phyloP scores from a whole-genome alignment of 2,329 filamentous ascomycete genomes.

The Colletotrichum limetticola region DNA sequence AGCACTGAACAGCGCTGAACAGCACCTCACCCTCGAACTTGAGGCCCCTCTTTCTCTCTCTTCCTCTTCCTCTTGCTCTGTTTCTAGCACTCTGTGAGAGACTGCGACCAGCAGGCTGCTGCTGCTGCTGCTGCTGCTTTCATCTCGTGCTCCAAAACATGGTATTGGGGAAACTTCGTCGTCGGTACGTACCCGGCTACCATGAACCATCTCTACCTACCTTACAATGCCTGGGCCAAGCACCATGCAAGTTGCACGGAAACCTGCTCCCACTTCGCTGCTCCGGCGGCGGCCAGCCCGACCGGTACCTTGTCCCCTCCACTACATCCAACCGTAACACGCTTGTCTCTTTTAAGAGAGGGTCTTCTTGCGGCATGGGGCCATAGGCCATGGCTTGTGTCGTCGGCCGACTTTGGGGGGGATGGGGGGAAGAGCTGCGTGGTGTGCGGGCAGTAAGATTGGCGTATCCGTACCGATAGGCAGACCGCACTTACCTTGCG shows the following conservation, averaged over 20 bases:
- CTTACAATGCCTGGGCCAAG: not conserved
- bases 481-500: not conserved
- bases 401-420: not conserved
- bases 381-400: not conserved
- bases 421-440: not conserved
- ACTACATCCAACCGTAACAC: not conserved
- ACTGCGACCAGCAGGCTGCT: too few relatives aligned
- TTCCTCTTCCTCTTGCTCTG: too few relatives aligned
- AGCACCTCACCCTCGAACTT: too few relatives aligned
- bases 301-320: not conserved
- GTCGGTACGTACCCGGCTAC: constrained; percentile 25
- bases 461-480: not conserved
- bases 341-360: not conserved
- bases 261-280: constrained; percentile 25
- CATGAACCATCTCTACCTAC: constrained; percentile 3
- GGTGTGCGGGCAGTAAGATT: constrained; percentile 2
- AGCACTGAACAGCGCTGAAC: too few relatives aligned
- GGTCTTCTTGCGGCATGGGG: not conserved
- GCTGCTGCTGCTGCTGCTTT: not conserved
- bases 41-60: too few relatives aligned
- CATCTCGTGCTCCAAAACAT: not conserved
- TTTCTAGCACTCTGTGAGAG: too few relatives aligned
- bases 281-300: constrained; percentile 29
- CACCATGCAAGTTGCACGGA: constrained; percentile 20
- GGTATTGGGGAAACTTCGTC: not conserved